phyloP scores from a whole-genome alignment of 2,329 filamentous ascomycete species.

The Aschersonia sp. region DNA sequence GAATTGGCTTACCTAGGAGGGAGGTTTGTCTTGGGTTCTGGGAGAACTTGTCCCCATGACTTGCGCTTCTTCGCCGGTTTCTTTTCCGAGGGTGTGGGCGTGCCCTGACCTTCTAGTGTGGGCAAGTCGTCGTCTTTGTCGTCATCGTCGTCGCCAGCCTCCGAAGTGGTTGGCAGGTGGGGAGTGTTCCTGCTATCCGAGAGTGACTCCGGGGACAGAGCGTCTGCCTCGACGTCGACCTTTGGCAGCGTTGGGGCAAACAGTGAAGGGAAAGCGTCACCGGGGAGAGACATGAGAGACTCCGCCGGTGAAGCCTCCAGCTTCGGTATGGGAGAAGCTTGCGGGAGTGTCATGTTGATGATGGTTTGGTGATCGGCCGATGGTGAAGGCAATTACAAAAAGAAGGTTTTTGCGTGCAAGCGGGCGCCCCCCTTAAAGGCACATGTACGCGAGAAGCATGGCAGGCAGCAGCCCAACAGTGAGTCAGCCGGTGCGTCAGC shows the following conservation, averaged over 20 bases:
- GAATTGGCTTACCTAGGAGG: slow-evolving; percentile 60
- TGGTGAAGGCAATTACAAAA: neutral
- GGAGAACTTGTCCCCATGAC: slow-evolving; percentile 95
- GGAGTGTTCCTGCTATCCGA: slow-evolving; percentile 15
- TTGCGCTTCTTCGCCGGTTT: slow-evolving; percentile 86
- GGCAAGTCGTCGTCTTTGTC: slow-evolving; percentile 3
- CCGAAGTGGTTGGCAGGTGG: slow-evolving; percentile 10
- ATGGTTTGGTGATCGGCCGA: neutral
- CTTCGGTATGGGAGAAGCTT: slow-evolving; percentile 30
- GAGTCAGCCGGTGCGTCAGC: slow-evolving; percentile 9
- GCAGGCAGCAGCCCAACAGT: slow-evolving; percentile 7
- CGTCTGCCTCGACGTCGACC: slow-evolving; percentile 28
- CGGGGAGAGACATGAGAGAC: slow-evolving; percentile 35
- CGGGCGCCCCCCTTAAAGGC: slow-evolving; percentile 6
- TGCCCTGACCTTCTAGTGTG: slow-evolving; percentile 3
- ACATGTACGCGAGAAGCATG: slow-evolving; percentile 9
- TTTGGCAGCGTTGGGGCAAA: slow-evolving; percentile 23
- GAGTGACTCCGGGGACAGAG: slow-evolving; percentile 32
- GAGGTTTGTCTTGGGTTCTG: slow-evolving; percentile 90
- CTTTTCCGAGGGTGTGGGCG: slow-evolving; percentile 33
- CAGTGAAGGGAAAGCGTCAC: slow-evolving; percentile 33
- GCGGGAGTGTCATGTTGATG: slow-evolving; percentile 22
- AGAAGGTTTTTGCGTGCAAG: neutral
- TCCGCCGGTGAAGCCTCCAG: slow-evolving; percentile 39
- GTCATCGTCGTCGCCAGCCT: slow-evolving; percentile 6